Base-by-base conservation (phyloP, 306 rosid species). In the Medicago ruthenica region DNA sequence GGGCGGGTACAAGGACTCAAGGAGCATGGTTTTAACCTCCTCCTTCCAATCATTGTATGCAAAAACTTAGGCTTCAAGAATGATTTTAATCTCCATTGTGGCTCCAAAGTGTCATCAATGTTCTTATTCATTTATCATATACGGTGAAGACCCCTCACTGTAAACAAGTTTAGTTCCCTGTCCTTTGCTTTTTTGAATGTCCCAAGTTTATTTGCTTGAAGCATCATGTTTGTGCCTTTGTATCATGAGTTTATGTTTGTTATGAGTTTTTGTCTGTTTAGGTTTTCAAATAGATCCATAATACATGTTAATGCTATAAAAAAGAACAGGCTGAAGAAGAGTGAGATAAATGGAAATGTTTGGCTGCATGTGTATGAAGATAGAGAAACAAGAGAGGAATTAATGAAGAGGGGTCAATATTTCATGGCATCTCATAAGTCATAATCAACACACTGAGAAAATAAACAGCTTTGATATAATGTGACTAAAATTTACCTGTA, bases 401-500 rank as follows among this genome's bases (percentile, higher is more conserved):
- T n/a, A n/a, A n/a, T n/a, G n/a, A n/a, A 77, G 27, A 24, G 34
- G 11, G 53, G 76, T 15, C 21, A 62, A 9, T 8, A 57, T 71
- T 71, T 55, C 10, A 24, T 41, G 40, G 2, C 70, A 70, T 41
- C 37, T 54, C 68, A 3, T 16, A 48, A 67, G 39, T 59, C 76
- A 58, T 37, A 39, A 69, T n/a, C 47, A 74, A 67, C 45, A 39
- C 7, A 59, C 20, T 42, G 39, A 41, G 57, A 75, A 70, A 51
- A 67, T 40, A 34, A 54, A 71, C 65, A 36, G 75, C 41, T 44
- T n/a, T 55, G 54, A 65, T 44, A 71, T 20, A 27, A 78, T 44
- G 53, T 45, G 58, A 67, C n/a, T 17, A 77, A 73, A 67, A 63
- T 76, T 72, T 87, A 96, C 99, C 99, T 96, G 99, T 31, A 96